Conservation (phyloP, 768 basidiomycete genomes). For the Neoboletus magnificus region DNA sequence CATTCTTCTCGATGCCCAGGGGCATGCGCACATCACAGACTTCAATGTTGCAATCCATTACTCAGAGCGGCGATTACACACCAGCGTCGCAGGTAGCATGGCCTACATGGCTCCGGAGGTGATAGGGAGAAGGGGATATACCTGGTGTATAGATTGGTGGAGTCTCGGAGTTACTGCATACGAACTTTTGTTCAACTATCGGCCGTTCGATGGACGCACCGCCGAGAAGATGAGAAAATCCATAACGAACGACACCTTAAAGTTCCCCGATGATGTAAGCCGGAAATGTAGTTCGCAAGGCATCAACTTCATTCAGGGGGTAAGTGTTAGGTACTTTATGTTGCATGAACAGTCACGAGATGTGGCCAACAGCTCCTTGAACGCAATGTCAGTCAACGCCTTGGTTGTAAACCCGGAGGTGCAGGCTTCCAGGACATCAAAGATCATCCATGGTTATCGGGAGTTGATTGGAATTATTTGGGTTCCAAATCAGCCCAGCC, state of each 20-base stretch:
- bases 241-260: constrained; percentile 76
- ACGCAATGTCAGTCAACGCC: constrained; percentile 68
- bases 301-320: constrained; percentile 61
- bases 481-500: constrained; percentile 69
- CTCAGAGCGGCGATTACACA: constrained; percentile 82
- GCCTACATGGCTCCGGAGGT: constrained; percentile 99
- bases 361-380: constrained; percentile 66
- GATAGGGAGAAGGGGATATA: constrained; percentile 87
- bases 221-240: constrained; percentile 85
- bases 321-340: constrained; percentile 36
- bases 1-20: constrained; percentile 87
- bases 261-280: constrained; percentile 68
- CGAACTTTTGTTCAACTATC: constrained; percentile 78
- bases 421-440: constrained; percentile 78
- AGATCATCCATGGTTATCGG: constrained; percentile 79
- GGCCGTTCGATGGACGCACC: constrained; percentile 89
- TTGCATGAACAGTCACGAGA: constrained; percentile 10
- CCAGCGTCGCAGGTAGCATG: constrained; percentile 96
- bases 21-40: constrained; percentile 96
- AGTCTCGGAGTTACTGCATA: constrained; percentile 87
- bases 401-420: constrained; percentile 74
- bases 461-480: constrained; percentile 77
- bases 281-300: constrained; percentile 64
- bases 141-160: constrained; percentile 95
- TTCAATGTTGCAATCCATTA: constrained; percentile 99